Conservation (phyloP, 306 rosid species). For the Ormosia emarginata region DNA sequence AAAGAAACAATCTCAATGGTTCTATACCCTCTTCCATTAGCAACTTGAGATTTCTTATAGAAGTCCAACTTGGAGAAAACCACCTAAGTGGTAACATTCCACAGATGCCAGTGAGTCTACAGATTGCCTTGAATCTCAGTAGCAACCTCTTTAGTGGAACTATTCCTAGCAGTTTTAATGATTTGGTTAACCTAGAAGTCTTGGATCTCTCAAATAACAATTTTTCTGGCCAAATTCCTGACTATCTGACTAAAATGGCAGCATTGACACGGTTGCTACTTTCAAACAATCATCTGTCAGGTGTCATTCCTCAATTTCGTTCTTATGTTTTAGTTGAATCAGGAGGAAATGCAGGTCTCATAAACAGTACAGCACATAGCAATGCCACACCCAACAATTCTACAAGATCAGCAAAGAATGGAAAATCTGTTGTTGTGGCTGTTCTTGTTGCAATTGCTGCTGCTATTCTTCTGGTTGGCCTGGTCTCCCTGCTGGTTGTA, state of each 20-base stretch:
- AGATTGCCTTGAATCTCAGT: conserved; percentile 76
- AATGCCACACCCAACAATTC: neutral
- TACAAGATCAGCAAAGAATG: conserved; percentile 12
- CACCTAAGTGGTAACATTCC: conserved; percentile 57
- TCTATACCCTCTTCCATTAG: conserved; percentile 40
- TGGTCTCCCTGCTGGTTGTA: conserved; percentile 33
- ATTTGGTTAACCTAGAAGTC: conserved; percentile 39
- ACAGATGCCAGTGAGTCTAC: conserved; percentile 46
- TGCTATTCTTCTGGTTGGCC: conserved; percentile 39
- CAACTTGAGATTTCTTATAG: conserved; percentile 32
- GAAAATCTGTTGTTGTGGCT: conserved; percentile 30
- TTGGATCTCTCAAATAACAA: conserved; percentile 81
- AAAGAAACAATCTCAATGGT: conserved; percentile 54
- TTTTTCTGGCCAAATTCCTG: conserved; percentile 57
- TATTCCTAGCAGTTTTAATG: conserved; percentile 37
- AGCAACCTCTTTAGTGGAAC: conserved; percentile 51
- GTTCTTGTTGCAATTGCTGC: conserved; percentile 50
- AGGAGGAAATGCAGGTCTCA: conserved; percentile 29
- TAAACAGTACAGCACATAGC: neutral
- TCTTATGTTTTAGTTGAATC: neutral
- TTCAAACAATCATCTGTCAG: conserved; percentile 55
- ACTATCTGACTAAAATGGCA: conserved; percentile 1
- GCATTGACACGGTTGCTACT: conserved; percentile 54
- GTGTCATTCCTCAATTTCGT: conserved; percentile 33
- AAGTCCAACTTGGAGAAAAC: conserved; percentile 72